Evolutionary conservation across 2,329 filamentous ascomycete genomes (phyloP), one percentile per base, ranked within the genome.

Genomic region (Ophiosphaerella korrae): DNA sequence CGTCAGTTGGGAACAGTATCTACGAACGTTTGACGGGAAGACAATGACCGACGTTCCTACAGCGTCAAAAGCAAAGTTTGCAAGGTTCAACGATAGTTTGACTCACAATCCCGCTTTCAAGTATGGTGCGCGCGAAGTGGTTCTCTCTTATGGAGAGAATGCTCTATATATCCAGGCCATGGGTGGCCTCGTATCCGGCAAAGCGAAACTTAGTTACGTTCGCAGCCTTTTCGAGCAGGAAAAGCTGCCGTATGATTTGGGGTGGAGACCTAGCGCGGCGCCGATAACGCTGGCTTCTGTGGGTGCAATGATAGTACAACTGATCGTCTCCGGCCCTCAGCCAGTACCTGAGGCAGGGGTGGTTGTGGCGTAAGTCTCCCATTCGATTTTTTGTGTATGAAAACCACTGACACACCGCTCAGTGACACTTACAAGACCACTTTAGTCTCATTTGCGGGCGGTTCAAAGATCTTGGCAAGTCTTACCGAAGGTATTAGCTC

Each of bases 71-170:
- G 60, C 57, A 0, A 61, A 61, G 41, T 59, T 43, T 7, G 50
- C 55, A 0, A 24, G 58, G 1, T 57, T 52, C 11, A 39, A 41
- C 5, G 55, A 63, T 31, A 54, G 49, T 8, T 29, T 54, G 9
- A 43, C 39, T 5, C 40, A 18, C 6, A 63, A 63, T 23, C 55
- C 58, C 1, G 21, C 50, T 2, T 57, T 63, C 7, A 42, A 36
- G 2, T 63, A 61, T 32, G 60, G 60, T 0, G 0, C 36, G 1
- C 41, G 57, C 0, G 60, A 63, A 5, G 49, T 51, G 1, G 33
- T 61, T 2, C 24, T 63, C 2, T 54, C 51, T 33, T 59, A 57
- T 39, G 60, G 57, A 1, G 60, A 63, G 18, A 63, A 63, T 14
- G 53, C 60, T 0, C 1, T 63, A 2, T 57, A 55, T 21, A 32